Percentiles rank a stretch among this genome's conserved stretches.
phyloP scores from a whole-genome alignment of 805 yeast species.

The Candida argentea region DNA sequence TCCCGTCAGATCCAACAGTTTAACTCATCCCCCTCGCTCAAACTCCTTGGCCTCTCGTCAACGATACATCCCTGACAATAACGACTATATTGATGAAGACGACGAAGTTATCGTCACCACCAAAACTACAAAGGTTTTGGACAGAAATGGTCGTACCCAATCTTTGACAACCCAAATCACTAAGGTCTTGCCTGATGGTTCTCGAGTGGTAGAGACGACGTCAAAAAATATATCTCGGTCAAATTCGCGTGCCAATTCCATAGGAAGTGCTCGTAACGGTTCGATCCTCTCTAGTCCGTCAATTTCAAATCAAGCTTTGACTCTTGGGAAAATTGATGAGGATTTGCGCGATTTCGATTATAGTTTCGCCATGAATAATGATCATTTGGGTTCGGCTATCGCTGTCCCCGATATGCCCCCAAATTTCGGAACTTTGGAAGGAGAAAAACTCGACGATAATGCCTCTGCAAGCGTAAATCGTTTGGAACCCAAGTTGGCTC shows the following conservation, averaged over 20 bases:
- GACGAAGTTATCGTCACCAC: slow-evolving; percentile 25
- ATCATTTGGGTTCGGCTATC: slow-evolving; percentile 3
- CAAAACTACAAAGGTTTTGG: slow-evolving; percentile 32
- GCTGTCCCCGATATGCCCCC: background rate
- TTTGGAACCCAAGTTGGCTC: background rate
- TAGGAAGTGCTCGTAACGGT: slow-evolving; percentile 9
- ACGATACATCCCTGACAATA: slow-evolving; percentile 2
- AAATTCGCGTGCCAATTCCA: slow-evolving; percentile 23
- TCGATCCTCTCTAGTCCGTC: slow-evolving; percentile 12
- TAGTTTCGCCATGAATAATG: slow-evolving; percentile 25
- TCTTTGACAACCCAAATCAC: slow-evolving; percentile 31
- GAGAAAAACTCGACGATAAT: too few relatives aligned
- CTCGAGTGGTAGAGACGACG: slow-evolving; percentile 32
- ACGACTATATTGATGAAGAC: slow-evolving; percentile 10
- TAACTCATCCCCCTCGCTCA: background rate
- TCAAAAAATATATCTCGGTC: slow-evolving; percentile 29
- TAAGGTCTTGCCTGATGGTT: slow-evolving; percentile 30
- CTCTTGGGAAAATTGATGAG: slow-evolving; percentile 31
- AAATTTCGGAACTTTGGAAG: background rate
- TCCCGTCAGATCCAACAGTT: slow-evolving; percentile 2
- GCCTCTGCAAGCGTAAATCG: slow-evolving; percentile 1
- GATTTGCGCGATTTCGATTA: slow-evolving; percentile 34
- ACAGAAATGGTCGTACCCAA: slow-evolving; percentile 27
- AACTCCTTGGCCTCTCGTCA: slow-evolving; percentile 1
- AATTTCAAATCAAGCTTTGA: slow-evolving; percentile 9